A percentile compares a stretch with the other conserved stretches of the same genome.
These are phyloP conservation scores for Cucurbita pepo DNA, from an alignment of 306 rosid species.

Conservation along the genomic window DNA sequence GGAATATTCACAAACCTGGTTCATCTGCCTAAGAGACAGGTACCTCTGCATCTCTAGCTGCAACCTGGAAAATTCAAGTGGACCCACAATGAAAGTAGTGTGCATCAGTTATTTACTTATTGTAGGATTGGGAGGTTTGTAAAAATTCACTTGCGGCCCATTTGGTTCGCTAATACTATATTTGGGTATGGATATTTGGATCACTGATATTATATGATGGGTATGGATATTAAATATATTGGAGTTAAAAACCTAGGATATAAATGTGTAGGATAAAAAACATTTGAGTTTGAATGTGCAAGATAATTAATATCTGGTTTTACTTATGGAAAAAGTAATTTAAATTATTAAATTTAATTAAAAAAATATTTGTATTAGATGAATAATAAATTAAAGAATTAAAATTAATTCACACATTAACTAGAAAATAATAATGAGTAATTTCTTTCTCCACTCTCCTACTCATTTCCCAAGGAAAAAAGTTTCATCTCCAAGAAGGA, in stretches of 20 bases:
- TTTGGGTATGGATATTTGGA: too few relatives aligned
- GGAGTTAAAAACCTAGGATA: background rate
- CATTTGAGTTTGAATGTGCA: background rate
- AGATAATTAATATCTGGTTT: background rate
- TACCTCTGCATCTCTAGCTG: slow-evolving; percentile 95
- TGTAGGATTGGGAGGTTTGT: background rate
- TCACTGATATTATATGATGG: background rate
- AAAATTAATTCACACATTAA: background rate
- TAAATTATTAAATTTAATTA: background rate
- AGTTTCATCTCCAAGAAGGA: background rate
- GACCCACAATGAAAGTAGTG: too few relatives aligned
- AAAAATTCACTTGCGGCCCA: background rate
- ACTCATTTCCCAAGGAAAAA: background rate
- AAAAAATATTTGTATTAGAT: background rate
- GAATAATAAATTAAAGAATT: background rate
- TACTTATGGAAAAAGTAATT: background rate
- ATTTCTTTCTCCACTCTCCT: background rate
- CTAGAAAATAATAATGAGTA: background rate
- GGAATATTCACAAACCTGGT: slow-evolving; percentile 48
- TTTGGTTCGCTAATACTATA: background rate
- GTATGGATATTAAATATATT: background rate
- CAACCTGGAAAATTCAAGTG: slow-evolving; percentile 40
- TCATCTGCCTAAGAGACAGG: slow-evolving; percentile 55
- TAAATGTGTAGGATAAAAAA: background rate
- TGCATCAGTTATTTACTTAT: too few relatives aligned